Conservation (phyloP, 768 basidiomycete species). For the Leccinum truebloodii region DNA sequence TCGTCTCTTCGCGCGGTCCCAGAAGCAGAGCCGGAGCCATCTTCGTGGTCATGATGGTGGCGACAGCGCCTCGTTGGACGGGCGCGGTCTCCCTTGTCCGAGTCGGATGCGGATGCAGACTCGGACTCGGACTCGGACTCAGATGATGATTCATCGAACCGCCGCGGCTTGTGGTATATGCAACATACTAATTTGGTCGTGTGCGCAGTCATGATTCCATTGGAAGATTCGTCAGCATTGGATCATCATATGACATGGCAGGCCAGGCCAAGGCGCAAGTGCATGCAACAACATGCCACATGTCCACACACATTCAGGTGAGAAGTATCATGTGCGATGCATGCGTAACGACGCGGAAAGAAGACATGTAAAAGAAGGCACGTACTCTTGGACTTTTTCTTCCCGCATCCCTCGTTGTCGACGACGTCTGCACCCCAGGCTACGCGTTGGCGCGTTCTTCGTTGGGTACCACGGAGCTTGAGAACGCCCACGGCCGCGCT, state of each 20-base stretch:
- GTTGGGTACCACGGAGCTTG: constrained; percentile 56
- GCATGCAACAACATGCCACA: background rate
- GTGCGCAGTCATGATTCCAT: background rate
- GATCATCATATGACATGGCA: background rate
- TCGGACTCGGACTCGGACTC: constrained; percentile 39
- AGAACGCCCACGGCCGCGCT: constrained; percentile 47
- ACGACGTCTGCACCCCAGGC: constrained; percentile 84
- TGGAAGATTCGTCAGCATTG: background rate
- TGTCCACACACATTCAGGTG: too few relatives aligned
- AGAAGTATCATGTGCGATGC: background rate
- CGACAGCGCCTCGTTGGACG: constrained; percentile 10
- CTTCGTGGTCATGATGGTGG: background rate
- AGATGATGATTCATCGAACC: constrained; percentile 82
- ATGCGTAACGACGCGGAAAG: background rate
- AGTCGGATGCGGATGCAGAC: constrained; percentile 38
- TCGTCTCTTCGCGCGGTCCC: constrained; percentile 8
- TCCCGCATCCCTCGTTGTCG: constrained; percentile 88
- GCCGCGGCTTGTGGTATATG: constrained; percentile 84
- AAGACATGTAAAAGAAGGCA: constrained; percentile 14
- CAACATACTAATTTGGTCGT: constrained; percentile 73
- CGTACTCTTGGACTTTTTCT: constrained; percentile 93
- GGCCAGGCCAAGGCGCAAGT: background rate
- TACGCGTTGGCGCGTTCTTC: constrained; percentile 54
- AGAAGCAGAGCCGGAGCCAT: background rate
- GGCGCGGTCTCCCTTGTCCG: constrained; percentile 16